Percentiles rank a stretch among this genome's conserved stretches.
These are phyloP conservation scores for Neurospora sp. DNA, from an alignment of 495 filamentous ascomycete species.

Conservation along the genomic window DNA sequence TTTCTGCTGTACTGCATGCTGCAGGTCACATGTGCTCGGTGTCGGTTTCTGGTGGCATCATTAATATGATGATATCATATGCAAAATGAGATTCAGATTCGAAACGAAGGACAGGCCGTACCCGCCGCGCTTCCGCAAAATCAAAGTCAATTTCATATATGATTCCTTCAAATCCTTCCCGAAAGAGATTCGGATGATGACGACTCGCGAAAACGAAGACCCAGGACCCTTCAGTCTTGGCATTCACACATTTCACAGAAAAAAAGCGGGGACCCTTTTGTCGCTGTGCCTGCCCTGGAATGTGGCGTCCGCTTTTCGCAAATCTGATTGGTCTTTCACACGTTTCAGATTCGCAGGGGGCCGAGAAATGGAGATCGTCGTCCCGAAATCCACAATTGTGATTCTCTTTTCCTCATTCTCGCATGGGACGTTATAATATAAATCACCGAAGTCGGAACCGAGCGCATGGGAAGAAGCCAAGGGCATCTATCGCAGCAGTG, in stretches of 20 bases:
- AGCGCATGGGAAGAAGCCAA: neutral
- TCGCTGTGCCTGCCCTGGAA: neutral
- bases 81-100: neutral
- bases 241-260: neutral
- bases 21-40: neutral
- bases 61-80: neutral
- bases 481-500: neutral
- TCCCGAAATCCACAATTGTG: neutral
- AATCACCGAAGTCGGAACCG: neutral
- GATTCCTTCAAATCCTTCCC: neutral
- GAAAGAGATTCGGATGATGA: neutral
- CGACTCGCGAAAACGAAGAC: too few species aligned
- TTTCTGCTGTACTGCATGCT: neutral
- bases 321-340: neutral
- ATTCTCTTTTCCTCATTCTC: neutral
- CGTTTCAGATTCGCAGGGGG: constrained; percentile 15
- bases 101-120: neutral
- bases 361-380: constrained; percentile 12
- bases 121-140: too few species aligned
- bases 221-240: neutral
- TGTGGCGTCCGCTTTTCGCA: constrained; percentile 4
- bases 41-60: neutral
- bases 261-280: neutral
- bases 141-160: neutral
- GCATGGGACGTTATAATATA: neutral